These are phyloP conservation scores for Colletotrichum gigasporum DNA, from an alignment of 2,329 filamentous ascomycete genomes.

Conservation along the genomic window DNA sequence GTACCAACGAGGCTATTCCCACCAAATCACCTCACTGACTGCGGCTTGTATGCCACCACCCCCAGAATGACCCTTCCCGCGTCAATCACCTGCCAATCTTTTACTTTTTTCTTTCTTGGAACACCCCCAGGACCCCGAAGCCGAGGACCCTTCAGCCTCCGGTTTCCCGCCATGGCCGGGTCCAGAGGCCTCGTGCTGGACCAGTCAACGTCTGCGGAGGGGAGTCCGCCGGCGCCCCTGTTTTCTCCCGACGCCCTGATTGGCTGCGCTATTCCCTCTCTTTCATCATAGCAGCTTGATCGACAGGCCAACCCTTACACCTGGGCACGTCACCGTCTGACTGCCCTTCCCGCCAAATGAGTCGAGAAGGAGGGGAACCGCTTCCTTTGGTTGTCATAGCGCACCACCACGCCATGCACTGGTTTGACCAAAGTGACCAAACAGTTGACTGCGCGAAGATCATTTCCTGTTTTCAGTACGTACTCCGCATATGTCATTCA, in stretches of 20 bases:
- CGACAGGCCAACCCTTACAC: constrained; percentile 5
- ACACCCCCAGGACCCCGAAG: neutral
- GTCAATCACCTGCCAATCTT: neutral
- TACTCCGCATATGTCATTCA: neutral
- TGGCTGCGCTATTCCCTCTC: neutral
- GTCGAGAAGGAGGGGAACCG: neutral
- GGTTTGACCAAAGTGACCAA: neutral
- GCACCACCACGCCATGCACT: neutral
- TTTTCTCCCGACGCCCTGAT: neutral
- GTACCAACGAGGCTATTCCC: neutral
- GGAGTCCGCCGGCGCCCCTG: accelerated
- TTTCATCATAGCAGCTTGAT: neutral
- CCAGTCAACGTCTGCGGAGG: neutral
- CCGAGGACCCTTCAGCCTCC: neutral
- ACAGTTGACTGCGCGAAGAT: neutral
- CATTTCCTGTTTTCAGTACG: neutral
- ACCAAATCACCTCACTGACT: neutral
- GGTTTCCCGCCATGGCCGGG: neutral
- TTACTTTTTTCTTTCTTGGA: constrained; percentile 21
- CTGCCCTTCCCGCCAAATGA: neutral
- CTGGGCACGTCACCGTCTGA: constrained; percentile 1
- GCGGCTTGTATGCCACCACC: neutral
- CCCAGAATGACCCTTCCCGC: neutral
- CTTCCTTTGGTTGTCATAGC: neutral
- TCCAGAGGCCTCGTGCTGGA: neutral